Percentiles rank a stretch among this genome's conserved stretches.
Evolutionary conservation across 1,284 basidiomycete species (phyloP).

Genomic region (Neolentinus lepideus): DNA sequence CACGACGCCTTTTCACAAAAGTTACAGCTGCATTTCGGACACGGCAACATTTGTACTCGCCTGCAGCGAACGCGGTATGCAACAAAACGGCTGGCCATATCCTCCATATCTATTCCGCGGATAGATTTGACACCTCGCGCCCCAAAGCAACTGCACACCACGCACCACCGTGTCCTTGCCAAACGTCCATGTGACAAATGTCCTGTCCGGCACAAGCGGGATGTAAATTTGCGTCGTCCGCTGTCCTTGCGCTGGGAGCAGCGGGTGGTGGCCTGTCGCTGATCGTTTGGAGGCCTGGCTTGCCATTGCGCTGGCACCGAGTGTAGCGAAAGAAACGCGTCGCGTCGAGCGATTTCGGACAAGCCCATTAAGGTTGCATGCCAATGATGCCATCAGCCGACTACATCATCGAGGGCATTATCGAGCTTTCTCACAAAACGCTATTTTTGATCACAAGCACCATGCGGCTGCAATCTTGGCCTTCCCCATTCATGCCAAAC

Average conservation of each 20-base stretch:
- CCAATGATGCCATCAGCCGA: no score
- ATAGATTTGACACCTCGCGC: not conserved
- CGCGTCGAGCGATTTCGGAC: no score
- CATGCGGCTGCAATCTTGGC: no score
- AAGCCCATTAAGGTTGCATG: no score
- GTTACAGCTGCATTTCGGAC: not conserved
- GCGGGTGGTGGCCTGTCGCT: conserved; percentile 17
- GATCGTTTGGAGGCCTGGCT: conserved; percentile 11
- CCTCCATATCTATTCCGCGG: conserved; percentile 43
- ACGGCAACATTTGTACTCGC: conserved; percentile 20
- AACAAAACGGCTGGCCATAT: conserved; percentile 63
- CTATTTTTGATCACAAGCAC: no score
- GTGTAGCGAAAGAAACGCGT: not conserved
- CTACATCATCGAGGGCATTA: no score
- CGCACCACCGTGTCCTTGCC: conserved; percentile 51
- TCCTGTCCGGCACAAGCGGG: conserved; percentile 15
- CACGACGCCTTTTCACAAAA: conserved; percentile 30
- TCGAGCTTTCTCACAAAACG: no score
- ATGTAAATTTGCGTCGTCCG: conserved; percentile 6
- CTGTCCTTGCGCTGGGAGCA: conserved; percentile 21
- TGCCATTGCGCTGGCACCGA: not conserved
- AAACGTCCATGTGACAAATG: conserved; percentile 48
- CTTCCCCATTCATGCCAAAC: no score
- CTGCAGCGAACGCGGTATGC: conserved; percentile 49
- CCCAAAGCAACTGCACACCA: conserved; percentile 4